Evolutionary conservation across 345 rosid species (phyloP).

Genomic region (Excoecaria cochinchinensis): DNA sequence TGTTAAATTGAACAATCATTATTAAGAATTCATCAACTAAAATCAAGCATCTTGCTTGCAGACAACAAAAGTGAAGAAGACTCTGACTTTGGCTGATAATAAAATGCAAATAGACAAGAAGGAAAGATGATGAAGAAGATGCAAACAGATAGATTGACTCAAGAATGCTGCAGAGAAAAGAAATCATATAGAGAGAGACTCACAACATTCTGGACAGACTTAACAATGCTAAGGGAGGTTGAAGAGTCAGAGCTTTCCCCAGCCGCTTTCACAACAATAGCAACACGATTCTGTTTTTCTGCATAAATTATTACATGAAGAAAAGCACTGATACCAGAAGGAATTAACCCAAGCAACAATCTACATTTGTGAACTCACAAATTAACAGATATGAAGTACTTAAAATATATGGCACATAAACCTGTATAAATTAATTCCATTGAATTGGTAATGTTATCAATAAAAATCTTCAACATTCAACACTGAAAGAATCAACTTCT

Average conservation of each 20-base stretch:
- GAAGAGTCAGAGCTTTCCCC: constrained; percentile 66
- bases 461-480: background rate
- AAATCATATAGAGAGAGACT: constrained; percentile 29
- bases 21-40: background rate
- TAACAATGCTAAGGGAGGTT: constrained; percentile 51
- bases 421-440: background rate
- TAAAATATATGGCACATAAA: background rate
- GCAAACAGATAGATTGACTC: background rate
- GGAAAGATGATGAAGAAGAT: background rate
- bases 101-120: background rate
- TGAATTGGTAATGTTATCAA: background rate
- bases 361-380: background rate
- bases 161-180: background rate
- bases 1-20: background rate
- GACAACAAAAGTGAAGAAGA: background rate
- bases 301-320: background rate
- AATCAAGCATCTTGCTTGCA: background rate
- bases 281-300: constrained; percentile 42
- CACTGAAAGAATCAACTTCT: background rate
- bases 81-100: background rate
- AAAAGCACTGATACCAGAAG: background rate
- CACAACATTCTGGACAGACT: constrained; percentile 64
- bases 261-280: constrained; percentile 50
- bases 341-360: background rate
- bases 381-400: background rate